Conservation (phyloP, 1,139 yeast species). For the Candida sp. region DNA sequence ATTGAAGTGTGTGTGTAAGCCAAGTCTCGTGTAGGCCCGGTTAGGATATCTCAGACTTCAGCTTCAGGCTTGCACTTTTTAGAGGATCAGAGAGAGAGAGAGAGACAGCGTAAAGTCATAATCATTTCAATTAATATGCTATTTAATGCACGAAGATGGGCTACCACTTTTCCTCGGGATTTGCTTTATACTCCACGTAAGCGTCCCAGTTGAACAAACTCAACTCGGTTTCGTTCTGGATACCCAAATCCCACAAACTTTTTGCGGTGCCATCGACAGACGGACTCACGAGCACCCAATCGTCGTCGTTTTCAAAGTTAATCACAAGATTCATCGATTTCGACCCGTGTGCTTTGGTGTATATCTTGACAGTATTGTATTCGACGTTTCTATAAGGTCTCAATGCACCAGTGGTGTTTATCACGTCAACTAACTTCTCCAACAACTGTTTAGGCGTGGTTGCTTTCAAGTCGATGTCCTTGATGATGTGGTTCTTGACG, state of each 20-base stretch:
- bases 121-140: not conserved
- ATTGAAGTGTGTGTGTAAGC: no score
- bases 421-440: constrained; percentile 45
- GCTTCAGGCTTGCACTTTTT: no score
- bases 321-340: constrained; percentile 93
- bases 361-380: constrained; percentile 80
- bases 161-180: constrained; percentile 94
- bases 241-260: constrained; percentile 66
- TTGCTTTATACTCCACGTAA: constrained; percentile 68
- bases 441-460: constrained; percentile 72
- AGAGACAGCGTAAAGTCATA: not conserved
- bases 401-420: constrained; percentile 68
- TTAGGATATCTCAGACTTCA: no score
- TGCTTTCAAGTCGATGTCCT: constrained; percentile 69
- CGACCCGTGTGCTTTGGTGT: constrained; percentile 94
- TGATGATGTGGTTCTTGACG: constrained; percentile 79
- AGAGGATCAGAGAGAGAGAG: no score
- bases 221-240: constrained; percentile 91
- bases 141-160: not conserved
- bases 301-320: constrained; percentile 72
- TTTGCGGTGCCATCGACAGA: constrained; percentile 36
- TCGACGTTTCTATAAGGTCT: constrained; percentile 85
- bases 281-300: constrained; percentile 59
- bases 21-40: no score
- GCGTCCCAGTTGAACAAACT: constrained; percentile 74